Percentiles rank a stretch among this genome's conserved stretches.
Evolutionary conservation across 805 yeast genomes (phyloP).

Genomic region (Schizosaccharomyces lindneri): DNA sequence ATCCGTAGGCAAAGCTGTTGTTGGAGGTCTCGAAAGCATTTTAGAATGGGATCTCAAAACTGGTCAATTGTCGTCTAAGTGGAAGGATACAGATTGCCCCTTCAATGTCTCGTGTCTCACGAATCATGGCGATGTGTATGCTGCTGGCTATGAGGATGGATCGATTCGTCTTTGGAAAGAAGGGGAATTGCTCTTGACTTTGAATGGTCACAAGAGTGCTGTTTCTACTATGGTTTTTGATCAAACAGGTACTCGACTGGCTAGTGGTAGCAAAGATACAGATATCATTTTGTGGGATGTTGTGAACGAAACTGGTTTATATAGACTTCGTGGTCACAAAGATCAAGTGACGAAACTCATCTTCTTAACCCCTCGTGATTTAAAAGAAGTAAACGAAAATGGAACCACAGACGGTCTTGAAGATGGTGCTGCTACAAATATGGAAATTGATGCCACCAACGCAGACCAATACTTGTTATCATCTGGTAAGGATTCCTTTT

Average conservation of each 20-base stretch:
- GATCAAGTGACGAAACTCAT: slow-evolving; percentile 62
- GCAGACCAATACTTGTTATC: slow-evolving; percentile 31
- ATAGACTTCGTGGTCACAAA: slow-evolving; percentile 68
- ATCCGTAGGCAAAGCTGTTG: slow-evolving; percentile 37
- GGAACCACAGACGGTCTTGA: slow-evolving; percentile 3
- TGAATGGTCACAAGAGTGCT: slow-evolving; percentile 76
- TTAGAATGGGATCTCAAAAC: slow-evolving; percentile 82
- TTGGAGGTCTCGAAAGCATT: slow-evolving; percentile 69
- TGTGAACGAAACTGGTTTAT: slow-evolving; percentile 72
- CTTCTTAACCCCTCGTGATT: slow-evolving; percentile 12
- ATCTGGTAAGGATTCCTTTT: slow-evolving; percentile 67
- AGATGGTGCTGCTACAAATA: slow-evolving; percentile 6
- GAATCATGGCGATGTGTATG: slow-evolving; percentile 32
- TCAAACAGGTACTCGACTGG: slow-evolving; percentile 53
- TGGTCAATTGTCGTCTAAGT: slow-evolving; percentile 53
- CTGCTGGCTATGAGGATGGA: slow-evolving; percentile 72
- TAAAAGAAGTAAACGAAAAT: slow-evolving; percentile 14
- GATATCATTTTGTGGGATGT: slow-evolving; percentile 81
- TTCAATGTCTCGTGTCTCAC: slow-evolving; percentile 38
- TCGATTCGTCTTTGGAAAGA: slow-evolving; percentile 78
- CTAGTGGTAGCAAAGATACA: slow-evolving; percentile 73
- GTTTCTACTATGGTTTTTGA: slow-evolving; percentile 52
- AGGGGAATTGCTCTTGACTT: slow-evolving; percentile 48
- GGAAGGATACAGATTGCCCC: slow-evolving; percentile 24
- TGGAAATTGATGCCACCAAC: slow-evolving; percentile 24